phyloP scores from a whole-genome alignment of 345 rosid species.

The Ailanthus altissimus region DNA sequence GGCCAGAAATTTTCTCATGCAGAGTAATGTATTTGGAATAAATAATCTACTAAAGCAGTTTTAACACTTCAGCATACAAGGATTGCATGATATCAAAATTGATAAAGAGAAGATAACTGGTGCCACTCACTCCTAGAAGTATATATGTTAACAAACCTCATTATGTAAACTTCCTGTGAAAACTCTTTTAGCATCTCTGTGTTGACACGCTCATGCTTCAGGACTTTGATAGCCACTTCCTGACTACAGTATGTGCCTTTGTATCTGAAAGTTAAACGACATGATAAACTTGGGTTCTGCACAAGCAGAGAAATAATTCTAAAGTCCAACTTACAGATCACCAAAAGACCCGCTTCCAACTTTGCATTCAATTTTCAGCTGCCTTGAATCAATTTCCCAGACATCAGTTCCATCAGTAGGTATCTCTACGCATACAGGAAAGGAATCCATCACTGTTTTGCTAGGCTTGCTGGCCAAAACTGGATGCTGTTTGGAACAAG shows the following conservation, averaged over 20 bases:
- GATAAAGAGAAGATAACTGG: neutral
- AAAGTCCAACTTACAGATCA: conserved; percentile 65
- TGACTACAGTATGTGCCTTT: conserved; percentile 90
- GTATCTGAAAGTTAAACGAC: conserved; percentile 50
- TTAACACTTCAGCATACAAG: neutral
- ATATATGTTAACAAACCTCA: conserved; percentile 63
- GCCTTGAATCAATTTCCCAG: conserved; percentile 89
- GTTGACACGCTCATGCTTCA: conserved; percentile 80
- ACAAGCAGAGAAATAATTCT: conserved; percentile 9
- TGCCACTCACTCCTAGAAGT: neutral
- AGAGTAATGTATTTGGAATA: neutral
- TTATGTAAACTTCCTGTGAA: conserved; percentile 91
- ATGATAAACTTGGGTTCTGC: conserved; percentile 17
- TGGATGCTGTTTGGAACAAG: conserved; percentile 43
- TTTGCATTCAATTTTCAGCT: conserved; percentile 67
- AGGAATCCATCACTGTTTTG: conserved; percentile 40
- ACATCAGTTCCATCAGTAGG: conserved; percentile 94
- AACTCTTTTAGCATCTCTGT: conserved; percentile 81
- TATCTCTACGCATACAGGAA: conserved; percentile 68
- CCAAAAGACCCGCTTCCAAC: conserved; percentile 90
- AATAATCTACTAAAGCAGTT: neutral
- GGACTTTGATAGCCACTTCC: conserved; percentile 91
- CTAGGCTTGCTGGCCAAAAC: conserved; percentile 40
- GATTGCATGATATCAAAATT: neutral
- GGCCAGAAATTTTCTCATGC: neutral